A percentile compares a stretch with the other conserved stretches of the same genome.
phyloP scores from a whole-genome alignment of 2,329 filamentous ascomycete genomes.

The Fusarium sp. region DNA sequence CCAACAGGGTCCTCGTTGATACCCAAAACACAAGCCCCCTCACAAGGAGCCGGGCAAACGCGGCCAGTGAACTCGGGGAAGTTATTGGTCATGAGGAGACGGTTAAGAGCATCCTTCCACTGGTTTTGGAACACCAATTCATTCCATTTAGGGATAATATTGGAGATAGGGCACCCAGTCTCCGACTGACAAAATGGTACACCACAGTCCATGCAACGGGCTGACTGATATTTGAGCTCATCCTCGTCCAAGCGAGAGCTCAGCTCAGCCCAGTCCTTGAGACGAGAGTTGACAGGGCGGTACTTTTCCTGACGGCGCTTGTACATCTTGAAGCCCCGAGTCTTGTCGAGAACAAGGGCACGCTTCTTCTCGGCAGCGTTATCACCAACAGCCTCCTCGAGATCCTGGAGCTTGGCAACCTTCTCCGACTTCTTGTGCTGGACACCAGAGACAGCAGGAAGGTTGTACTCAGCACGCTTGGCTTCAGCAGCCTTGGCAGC shows the following conservation, averaged over 20 bases:
- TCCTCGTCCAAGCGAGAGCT: conserved; percentile 89
- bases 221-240: conserved; percentile 95
- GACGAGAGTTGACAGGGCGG: conserved; percentile 81
- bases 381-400: conserved; percentile 91
- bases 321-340: conserved; percentile 97
- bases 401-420: conserved; percentile 77
- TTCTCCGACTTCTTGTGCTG: conserved; percentile 70
- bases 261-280: conserved; percentile 93
- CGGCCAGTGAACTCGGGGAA: conserved; percentile 98
- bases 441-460: conserved; percentile 78
- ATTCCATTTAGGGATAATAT: conserved; percentile 98
- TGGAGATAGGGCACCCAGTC: conserved; percentile 93
- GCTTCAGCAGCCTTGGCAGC: conserved; percentile 85
- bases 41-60: conserved; percentile 95
- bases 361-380: conserved; percentile 88
- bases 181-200: conserved; percentile 98
- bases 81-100: conserved; percentile 95
- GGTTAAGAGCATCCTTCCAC: conserved; percentile 92
- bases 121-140: conserved; percentile 80
- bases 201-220: conserved; percentile 98
- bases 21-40: conserved; percentile 93
- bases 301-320: conserved; percentile 93
- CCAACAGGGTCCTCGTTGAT: conserved; percentile 98
- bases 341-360: conserved; percentile 95
- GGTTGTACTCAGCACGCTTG: conserved; percentile 83